Percentiles rank a stretch among this genome's conserved stretches.
phyloP scores from a whole-genome alignment of 2,329 filamentous ascomycete genomes.

The Celoporthe dispersa region DNA sequence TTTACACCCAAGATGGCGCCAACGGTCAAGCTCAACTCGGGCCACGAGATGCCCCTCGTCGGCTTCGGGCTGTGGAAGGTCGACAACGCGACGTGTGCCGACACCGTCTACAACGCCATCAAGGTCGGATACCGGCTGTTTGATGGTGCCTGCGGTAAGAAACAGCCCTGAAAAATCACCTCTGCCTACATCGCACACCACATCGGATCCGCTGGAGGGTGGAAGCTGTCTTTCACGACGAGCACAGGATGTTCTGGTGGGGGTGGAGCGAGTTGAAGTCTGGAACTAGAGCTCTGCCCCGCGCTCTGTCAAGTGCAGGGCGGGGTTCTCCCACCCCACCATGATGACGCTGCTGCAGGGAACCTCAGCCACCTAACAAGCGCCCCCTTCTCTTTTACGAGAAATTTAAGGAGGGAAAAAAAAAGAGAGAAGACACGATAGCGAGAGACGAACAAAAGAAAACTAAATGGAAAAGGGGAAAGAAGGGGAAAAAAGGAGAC shows the following conservation, averaged over 20 bases:
- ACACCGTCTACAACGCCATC: slow-evolving; percentile 78
- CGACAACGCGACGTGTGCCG: slow-evolving; percentile 71
- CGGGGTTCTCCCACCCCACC: neutral
- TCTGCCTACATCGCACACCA: neutral
- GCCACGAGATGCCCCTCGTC: slow-evolving; percentile 73
- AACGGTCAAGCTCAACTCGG: slow-evolving; percentile 65
- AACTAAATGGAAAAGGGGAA: neutral
- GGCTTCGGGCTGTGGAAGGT: slow-evolving; percentile 87
- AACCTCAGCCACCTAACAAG: neutral
- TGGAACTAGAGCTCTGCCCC: neutral
- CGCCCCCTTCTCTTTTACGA: neutral
- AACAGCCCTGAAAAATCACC: neutral
- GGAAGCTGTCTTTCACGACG: neutral
- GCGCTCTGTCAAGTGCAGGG: neutral
- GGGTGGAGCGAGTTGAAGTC: neutral
- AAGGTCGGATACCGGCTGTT: slow-evolving; percentile 65
- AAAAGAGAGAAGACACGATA: neutral
- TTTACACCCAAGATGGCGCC: slow-evolving; percentile 13
- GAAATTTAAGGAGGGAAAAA: neutral
- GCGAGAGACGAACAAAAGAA: neutral
- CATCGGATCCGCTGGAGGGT: neutral
- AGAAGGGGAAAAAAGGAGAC: neutral
- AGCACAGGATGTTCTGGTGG: neutral
- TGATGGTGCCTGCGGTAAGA: slow-evolving; percentile 63
- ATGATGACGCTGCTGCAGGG: neutral